Evolutionary conservation across 306 rosid genomes (phyloP), one percentile per base, ranked within the genome.

Genomic region (Medicago ruthenica): DNA sequence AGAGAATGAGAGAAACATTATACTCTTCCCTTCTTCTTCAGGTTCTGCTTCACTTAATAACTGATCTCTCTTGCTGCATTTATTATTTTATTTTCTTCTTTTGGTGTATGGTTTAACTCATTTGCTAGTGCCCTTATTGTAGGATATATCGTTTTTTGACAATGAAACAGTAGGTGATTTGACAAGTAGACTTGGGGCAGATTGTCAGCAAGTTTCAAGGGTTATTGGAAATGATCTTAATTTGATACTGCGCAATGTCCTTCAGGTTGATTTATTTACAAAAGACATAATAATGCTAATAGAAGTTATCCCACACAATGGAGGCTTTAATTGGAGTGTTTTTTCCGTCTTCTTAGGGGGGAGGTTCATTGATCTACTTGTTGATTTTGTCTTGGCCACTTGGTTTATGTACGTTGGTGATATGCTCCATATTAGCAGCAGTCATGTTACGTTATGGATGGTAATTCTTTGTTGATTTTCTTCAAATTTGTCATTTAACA

Each of bases 101-200:
- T 34, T 34, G 73, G 78, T 65, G 8, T 72, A 42, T 64, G 41
- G 58, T 83, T 78, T 86, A 75, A 85, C 89, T 83, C 87, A 80
- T 79, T 75, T 51, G 60, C 45, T 45, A 75, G 86, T 84, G 61
- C 69, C 79, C 87, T 66, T 76, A 62, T 86, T 87, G 93, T 89
- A 95, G 98, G 98, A 95, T 84, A 90, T 90, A 81, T 90, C 97
- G 24, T 95, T 95, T 89, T 95, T 89, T 85, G 98, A 95, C 88
- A 31, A 75, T 84, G 97, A 90, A 85, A 95, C 98, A 54, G 97
- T 95, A 70, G 98, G 98, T 78, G 93, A 89, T 85, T 86, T 95
- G 88, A 95, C 97, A 70, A 95, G 98, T 91, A 87, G 98, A 88
- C 98, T 95, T 81, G 98, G 98, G 68, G 97, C 97, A 31, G 98